Evolutionary conservation across 2,329 filamentous ascomycete species (phyloP).

Genomic region (Rutstroemia sp.): DNA sequence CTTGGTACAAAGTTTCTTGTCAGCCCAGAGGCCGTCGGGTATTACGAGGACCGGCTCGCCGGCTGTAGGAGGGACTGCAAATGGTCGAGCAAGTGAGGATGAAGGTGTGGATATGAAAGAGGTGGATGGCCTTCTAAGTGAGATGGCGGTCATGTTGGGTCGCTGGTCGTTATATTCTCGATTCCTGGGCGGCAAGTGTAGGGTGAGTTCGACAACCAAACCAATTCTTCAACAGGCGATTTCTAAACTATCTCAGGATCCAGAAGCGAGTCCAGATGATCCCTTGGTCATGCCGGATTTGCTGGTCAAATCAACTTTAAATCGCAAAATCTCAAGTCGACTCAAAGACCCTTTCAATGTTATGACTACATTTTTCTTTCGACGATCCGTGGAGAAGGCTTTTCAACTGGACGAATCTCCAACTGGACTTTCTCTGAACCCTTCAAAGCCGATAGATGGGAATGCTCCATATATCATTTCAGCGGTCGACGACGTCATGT

Average conservation of each 20-base stretch:
- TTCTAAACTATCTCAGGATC: conserved; percentile 39
- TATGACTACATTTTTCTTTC: conserved; percentile 95
- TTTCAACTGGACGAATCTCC: conserved; percentile 94
- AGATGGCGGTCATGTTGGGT: conserved; percentile 86
- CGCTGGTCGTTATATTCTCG: conserved; percentile 89
- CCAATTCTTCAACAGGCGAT: conserved; percentile 20
- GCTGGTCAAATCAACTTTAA: conserved; percentile 69
- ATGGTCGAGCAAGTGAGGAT: conserved; percentile 66
- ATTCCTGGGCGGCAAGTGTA: conserved; percentile 82
- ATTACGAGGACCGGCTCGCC: conserved; percentile 71
- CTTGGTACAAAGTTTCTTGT: conserved; percentile 86
- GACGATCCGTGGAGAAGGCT: conserved; percentile 91
- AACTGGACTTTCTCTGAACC: conserved; percentile 67
- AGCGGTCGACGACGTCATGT: conserved; percentile 98
- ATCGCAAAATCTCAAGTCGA: conserved; percentile 67
- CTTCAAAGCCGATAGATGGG: conserved; percentile 61
- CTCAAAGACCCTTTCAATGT: conserved; percentile 77
- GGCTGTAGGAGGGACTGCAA: conserved; percentile 47
- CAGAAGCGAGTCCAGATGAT: conserved; percentile 43
- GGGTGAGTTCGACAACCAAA: conserved; percentile 43
- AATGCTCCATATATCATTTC: conserved; percentile 89
- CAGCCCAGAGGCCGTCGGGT: conserved; percentile 55
- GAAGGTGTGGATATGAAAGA: conserved; percentile 96
- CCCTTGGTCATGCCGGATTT: conserved; percentile 64
- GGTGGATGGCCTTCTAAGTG: conserved; percentile 77